phyloP scores from a whole-genome alignment of 768 basidiomycete genomes.

The Hericium alpestre region DNA sequence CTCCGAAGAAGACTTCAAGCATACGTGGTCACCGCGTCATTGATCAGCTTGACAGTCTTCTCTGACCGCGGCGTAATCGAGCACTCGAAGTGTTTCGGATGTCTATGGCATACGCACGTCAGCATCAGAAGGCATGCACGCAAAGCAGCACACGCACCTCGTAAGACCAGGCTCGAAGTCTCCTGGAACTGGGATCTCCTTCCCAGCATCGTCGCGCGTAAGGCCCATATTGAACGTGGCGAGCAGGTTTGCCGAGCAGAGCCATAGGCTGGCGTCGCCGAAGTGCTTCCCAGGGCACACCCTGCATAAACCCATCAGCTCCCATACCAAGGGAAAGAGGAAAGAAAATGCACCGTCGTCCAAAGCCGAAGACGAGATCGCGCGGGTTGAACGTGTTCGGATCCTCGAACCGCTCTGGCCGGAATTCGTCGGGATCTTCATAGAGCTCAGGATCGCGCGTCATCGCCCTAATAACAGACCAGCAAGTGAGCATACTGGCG shows the following conservation, averaged over 20 bases:
- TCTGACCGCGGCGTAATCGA: neutral
- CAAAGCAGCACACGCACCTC: neutral
- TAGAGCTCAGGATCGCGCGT: slow-evolving; percentile 18
- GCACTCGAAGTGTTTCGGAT: neutral
- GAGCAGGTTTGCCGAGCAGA: neutral
- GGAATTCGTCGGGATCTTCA: slow-evolving; percentile 15
- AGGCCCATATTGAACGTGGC: neutral
- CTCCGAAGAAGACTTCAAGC: neutral
- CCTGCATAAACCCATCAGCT: neutral
- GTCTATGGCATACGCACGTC: neutral
- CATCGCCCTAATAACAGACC: slow-evolving; percentile 14
- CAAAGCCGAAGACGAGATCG: slow-evolving; percentile 14
- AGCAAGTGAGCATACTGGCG: too few relatives aligned
- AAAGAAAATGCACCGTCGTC: slow-evolving; percentile 9
- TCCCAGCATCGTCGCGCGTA: neutral
- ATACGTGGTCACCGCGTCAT: neutral
- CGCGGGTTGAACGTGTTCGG: slow-evolving; percentile 10
- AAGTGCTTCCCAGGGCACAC: neutral
- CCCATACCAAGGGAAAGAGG: too few relatives aligned
- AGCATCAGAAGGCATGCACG: neutral
- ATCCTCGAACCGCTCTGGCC: slow-evolving; percentile 18
- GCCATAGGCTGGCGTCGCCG: neutral
- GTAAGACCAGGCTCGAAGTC: neutral
- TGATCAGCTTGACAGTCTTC: neutral
- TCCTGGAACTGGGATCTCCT: neutral